A percentile compares a stretch with the other conserved stretches of the same genome.
phyloP scores from a whole-genome alignment of 2,329 filamentous ascomycete genomes.

The Diaporthe batatas region DNA sequence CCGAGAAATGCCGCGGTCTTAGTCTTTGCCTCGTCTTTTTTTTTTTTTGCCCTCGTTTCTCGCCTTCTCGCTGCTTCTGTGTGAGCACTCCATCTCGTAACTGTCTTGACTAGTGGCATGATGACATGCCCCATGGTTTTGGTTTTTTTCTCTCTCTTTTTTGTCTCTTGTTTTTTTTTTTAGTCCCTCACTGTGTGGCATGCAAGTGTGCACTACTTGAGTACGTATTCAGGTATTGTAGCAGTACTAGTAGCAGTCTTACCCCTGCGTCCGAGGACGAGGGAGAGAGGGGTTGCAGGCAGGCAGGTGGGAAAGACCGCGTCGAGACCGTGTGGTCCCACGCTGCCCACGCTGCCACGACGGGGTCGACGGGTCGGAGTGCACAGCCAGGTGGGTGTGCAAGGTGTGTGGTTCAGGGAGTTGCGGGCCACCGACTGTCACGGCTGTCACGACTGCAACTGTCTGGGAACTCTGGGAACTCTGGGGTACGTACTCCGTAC shows the following conservation, averaged over 20 bases:
- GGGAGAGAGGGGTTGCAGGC: background rate
- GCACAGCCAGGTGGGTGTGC: slow-evolving; percentile 36
- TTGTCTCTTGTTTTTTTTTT: no score
- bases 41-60: background rate
- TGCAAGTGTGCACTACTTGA: background rate
- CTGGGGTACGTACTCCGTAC: slow-evolving; percentile 25
- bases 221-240: no score
- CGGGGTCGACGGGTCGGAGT: slow-evolving; percentile 33
- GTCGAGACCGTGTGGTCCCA: slow-evolving; percentile 35
- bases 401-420: background rate
- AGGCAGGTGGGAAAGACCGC: slow-evolving; percentile 32
- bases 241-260: background rate
- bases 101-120: background rate
- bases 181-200: slow-evolving; percentile 7
- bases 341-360: slow-evolving; percentile 30
- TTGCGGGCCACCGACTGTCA: slow-evolving; percentile 22
- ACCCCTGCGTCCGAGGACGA: slow-evolving; percentile 29
- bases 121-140: slow-evolving; percentile 1
- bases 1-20: slow-evolving; percentile 34
- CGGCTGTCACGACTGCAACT: no score
- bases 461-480: no score
- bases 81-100: background rate
- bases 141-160: slow-evolving; percentile 17
- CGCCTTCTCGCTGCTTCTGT: slow-evolving; percentile 21
- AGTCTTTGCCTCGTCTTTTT: background rate